Conservation (phyloP, 23 red algal genomes). For the Gracilaria vermiculophylla region DNA sequence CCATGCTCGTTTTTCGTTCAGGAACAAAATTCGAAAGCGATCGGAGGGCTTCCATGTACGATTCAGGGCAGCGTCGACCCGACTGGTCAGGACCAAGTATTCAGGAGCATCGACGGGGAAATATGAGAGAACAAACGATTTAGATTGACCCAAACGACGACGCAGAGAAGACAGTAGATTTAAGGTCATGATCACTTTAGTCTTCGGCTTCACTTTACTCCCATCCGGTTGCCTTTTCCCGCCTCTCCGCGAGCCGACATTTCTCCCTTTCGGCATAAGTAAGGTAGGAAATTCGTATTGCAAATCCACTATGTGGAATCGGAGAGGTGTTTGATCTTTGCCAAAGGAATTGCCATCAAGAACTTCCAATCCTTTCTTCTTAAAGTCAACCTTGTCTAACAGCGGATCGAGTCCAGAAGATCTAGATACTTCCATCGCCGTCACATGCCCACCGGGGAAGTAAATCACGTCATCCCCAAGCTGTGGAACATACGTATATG, state of each 20-base stretch:
- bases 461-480: slow-evolving; percentile 79
- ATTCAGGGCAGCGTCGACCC: slow-evolving; percentile 54
- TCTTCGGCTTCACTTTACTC: slow-evolving; percentile 24
- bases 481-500: slow-evolving; percentile 81
- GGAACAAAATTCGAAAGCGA: slow-evolving; percentile 84
- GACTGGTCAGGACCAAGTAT: slow-evolving; percentile 72
- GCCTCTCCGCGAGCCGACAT: background rate
- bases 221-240: slow-evolving; percentile 7
- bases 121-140: slow-evolving; percentile 62
- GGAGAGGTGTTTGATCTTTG: slow-evolving; percentile 7
- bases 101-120: slow-evolving; percentile 85
- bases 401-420: slow-evolving; percentile 57
- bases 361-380: slow-evolving; percentile 6
- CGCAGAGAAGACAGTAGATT: slow-evolving; percentile 3
- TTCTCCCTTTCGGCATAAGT: slow-evolving; percentile 20
- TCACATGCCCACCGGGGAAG: slow-evolving; percentile 77
- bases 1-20: slow-evolving; percentile 72
- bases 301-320: slow-evolving; percentile 49
- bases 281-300: slow-evolving; percentile 48
- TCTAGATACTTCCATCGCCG: slow-evolving; percentile 54
- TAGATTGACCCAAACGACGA: slow-evolving; percentile 2
- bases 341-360: slow-evolving; percentile 30
- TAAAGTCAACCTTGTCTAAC: slow-evolving; percentile 12
- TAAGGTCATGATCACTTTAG: slow-evolving; percentile 32
- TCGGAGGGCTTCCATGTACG: slow-evolving; percentile 66